Percentiles rank a stretch among this genome's conserved stretches.
Conservation (phyloP, 106 monocot genomes). For the Dendrobium nobile region DNA sequence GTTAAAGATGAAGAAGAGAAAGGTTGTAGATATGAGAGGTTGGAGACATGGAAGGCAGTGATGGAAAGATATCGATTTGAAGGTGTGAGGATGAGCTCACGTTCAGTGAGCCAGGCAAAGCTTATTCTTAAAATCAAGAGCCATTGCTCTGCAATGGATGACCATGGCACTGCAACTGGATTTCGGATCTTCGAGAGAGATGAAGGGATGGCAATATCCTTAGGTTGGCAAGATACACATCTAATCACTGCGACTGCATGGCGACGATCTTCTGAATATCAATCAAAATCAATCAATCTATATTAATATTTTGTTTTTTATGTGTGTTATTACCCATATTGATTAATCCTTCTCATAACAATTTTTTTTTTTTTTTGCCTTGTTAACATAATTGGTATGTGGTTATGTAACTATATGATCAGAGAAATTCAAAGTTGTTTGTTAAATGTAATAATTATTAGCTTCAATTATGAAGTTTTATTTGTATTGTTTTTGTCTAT, state of each 20-base stretch:
- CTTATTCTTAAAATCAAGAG: conserved; percentile 50
- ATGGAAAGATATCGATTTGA: conserved; percentile 31
- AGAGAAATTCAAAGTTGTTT: not conserved
- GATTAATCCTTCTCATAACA: not conserved
- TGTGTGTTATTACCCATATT: not conserved
- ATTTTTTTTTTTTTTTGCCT: not conserved
- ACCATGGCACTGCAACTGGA: conserved; percentile 13
- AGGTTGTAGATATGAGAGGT: conserved; percentile 5
- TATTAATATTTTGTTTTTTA: not conserved
- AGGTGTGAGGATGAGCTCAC: conserved; percentile 32
- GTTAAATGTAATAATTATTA: not conserved
- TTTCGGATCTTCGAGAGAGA: conserved; percentile 33
- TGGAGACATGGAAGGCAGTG: conserved; percentile 28
- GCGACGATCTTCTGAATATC: conserved; percentile 4
- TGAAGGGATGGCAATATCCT: conserved; percentile 24
- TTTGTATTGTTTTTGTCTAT: not conserved
- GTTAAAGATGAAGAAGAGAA: conserved; percentile 1
- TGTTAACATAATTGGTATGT: not conserved
- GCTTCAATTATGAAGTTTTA: not conserved
- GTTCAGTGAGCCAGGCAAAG: conserved; percentile 52
- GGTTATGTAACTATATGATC: not conserved
- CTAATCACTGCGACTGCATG: conserved; percentile 36
- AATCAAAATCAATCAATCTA: not conserved
- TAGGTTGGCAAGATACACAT: conserved; percentile 30
- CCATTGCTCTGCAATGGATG: conserved; percentile 17